These are phyloP conservation scores for Triangularia setosa DNA, from an alignment of 2,329 filamentous ascomycete genomes.

Conservation along the genomic window DNA sequence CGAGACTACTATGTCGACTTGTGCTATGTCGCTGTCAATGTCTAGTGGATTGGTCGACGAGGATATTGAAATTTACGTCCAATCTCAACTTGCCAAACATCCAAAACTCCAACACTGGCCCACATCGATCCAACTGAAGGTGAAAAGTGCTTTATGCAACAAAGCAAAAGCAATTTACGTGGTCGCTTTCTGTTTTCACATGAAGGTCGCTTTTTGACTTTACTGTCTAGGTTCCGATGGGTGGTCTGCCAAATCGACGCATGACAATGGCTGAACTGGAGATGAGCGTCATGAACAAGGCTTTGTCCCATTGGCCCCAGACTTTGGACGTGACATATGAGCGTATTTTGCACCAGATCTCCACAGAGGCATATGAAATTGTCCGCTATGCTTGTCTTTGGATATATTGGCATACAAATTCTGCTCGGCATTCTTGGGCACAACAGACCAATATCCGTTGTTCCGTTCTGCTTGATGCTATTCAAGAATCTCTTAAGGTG, in stretches of 20 bases:
- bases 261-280: neutral
- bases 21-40: neutral
- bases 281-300: neutral
- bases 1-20: neutral
- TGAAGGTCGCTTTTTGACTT: conserved; percentile 7
- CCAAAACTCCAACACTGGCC: neutral
- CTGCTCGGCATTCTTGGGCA: neutral
- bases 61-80: conserved; percentile 23
- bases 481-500: neutral
- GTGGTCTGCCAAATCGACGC: conserved; percentile 20
- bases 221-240: conserved; percentile 19
- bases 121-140: neutral
- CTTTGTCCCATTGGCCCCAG: neutral
- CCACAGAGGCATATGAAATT: neutral
- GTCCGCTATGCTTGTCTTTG: neutral
- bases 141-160: neutral
- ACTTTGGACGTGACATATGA: conserved; percentile 1
- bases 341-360: neutral
- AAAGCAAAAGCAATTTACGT: neutral
- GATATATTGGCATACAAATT: neutral
- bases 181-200: neutral
- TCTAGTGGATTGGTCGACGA: conserved; percentile 25
- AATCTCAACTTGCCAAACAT: neutral
- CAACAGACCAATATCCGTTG: neutral
- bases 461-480: neutral